Evolutionary conservation across 2,329 filamentous ascomycete species (phyloP), one percentile per base, ranked within the genome.

Genomic region (Trichoderma semiorbis): DNA sequence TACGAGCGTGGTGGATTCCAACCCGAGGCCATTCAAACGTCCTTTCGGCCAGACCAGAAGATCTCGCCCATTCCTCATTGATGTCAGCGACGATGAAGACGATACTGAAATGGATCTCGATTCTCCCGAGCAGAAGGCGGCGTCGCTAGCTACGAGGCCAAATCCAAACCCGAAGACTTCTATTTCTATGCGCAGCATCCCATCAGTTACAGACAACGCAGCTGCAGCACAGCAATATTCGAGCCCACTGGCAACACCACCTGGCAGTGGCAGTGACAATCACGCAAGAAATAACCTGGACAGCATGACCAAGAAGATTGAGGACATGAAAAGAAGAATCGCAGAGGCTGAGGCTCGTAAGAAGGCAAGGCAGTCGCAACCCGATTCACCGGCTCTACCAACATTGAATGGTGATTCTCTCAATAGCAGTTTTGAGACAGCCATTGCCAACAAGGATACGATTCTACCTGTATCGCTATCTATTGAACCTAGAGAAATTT

Each of bases 1-100:
- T 14, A 87, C 91, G 5, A 92, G 94, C 77, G 91, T 92, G 74
- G 89, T 92, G 73, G 87, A 89, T n/a, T 83, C 85, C 24, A 81
- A 84, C 16, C 76, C 78, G 0, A 76, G 78, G 3, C 77, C 80
- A 1, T 77, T 82, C 18, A 93, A 92, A 75, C 89, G 91, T 63
- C 87, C 89, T 5, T 90, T 91, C 76, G 88, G 87, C 14, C 88
- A 90, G 58, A 85, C 84, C 61, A 84, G 85, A 28, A 83, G 87
- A 66, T 85, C 91, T 28, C 85, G 90, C 64, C 87, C 87, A 3
- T 87, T 97, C 67, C 88, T 97, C 50, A 97, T 97, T 75, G 89
- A 97, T 74, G 91, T 97, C 50, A 97, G 93, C 78, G 95, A 97
- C 7, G 86, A 87, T 47, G 87, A 89, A 64, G 88, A 89, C 70